Base-by-base conservation (phyloP, 2,329 filamentous ascomycete genomes). In the Ceratocystiopsis minuta region DNA sequence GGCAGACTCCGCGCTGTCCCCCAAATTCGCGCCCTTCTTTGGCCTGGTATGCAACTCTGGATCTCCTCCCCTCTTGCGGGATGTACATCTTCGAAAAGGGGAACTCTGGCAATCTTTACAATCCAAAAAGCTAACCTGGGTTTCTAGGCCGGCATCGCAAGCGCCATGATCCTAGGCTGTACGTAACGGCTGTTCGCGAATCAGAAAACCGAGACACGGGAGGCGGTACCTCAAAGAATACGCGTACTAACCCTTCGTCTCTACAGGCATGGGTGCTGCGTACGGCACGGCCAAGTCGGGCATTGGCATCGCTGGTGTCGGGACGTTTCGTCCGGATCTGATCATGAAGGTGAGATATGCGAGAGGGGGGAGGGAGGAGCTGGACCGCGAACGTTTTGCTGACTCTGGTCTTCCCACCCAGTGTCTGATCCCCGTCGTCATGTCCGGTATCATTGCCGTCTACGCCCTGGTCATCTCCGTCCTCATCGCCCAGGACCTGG, bases 391-490 rank as follows among this genome's bases (percentile, higher is more conserved):
- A 4, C 20, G 4, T 20, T 20, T 20, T 20, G 20, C 20, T 20
- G 20, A 20, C 20, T 20, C 20, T 20, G 20, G 4, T 20, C 20
- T 20, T 20, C 20, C n/a, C 18, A 3, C 13, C 32, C 52, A 86
- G 81, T 87, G 80, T 44, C 66, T 88, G 41, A 87, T 88, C 52
- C 82, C 83, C 48, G 82, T 90, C 50, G 79, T 98, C 67, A 98
- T 98, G 90, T 93, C 90, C 53, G 90, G 90, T 75, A 98, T 98
- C 58, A 85, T 98, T 55, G 90, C 90, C 45, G 90, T 98, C 51
- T 98, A 98, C 65, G 84, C 87, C 40, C 81, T 98, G 52, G 90
- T 98, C 55, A 87, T 98, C 52, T 82, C 88, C 16, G 90, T 98
- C 55, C 75, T 98, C 52, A 98, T 98, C 59, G 84, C 86, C 43